Evolutionary conservation across 345 rosid species (phyloP), one percentile per base, ranked within the genome.

Genomic region (Carallia brachiata): DNA sequence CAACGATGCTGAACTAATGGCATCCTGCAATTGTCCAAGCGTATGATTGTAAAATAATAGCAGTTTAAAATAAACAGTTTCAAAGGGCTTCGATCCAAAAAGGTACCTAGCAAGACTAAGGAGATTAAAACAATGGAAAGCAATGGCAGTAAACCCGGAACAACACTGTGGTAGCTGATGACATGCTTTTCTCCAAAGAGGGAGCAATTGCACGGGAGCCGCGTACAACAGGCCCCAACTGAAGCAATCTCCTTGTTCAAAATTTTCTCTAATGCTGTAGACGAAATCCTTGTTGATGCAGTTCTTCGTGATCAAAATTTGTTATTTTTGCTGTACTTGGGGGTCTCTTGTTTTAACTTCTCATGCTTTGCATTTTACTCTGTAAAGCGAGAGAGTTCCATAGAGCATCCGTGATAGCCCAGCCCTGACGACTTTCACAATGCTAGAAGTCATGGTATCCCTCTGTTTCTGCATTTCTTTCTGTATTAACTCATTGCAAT

Each of bases 1-100:
- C 56, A 96, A 73, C 8, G 93, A 87, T 2, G 93, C 90, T 65
- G 97, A 89, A 70, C 78, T 89, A 59, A 92, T 82, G 28, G 90
- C 79, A 73, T 91, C 98, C 98, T 94, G 85, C 76, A 84, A 73
- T 69, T 58, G 28, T 36, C 28, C 34, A 63, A 19, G 71, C 8
- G 58, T 70, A 57, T 55, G 63, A 18, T 17, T 40, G 63, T 28
- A 57, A 56, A 68, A 6, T 31, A 37, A 52, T 44, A 59, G 63
- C 31, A 70, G 62, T 44, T 32, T 56, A 53, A 9, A 8, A 40
- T 40, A 12, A 40, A 40, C 48, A 40, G 4, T 40, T 40, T 40
- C 10, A 40, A 40, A 67, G 50, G 13, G 30, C 18, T 55, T 37
- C 15, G 27, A 54, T 53, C n/a, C 30, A 31, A 52, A 66, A 36